phyloP scores from a whole-genome alignment of 495 filamentous ascomycete species.

The Trichoderma asperelloides region DNA sequence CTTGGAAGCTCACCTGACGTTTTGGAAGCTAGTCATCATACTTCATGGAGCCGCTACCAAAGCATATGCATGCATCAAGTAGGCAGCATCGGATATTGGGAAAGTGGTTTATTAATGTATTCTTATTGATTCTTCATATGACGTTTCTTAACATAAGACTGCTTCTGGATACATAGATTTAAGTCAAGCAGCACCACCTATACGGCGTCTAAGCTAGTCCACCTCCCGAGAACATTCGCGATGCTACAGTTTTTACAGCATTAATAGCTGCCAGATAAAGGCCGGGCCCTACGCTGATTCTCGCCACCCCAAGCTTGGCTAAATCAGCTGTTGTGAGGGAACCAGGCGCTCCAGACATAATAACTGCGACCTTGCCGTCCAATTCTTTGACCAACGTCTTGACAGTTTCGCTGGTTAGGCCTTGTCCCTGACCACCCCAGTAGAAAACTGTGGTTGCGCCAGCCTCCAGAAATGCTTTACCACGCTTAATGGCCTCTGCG shows the following conservation, averaged over 20 bases:
- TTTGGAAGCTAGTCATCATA: too few species aligned
- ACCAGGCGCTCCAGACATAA: conserved; percentile 12
- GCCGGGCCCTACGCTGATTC: conserved; percentile 30
- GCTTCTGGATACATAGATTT: too few species aligned
- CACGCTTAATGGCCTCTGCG: conserved; percentile 31
- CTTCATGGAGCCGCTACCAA: too few species aligned
- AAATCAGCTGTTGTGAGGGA: conserved; percentile 26
- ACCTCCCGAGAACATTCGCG: conserved; percentile 8
- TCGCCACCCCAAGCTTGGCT: conserved; percentile 32
- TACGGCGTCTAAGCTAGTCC: neutral
- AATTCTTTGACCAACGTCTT: conserved; percentile 22
- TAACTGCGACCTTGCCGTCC: conserved; percentile 29
- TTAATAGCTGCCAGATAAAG: conserved; percentile 16
- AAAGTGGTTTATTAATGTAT: too few species aligned
- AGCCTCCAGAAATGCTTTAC: conserved; percentile 34
- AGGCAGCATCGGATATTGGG: too few species aligned
- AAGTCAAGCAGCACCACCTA: too few species aligned
- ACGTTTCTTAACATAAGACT: too few species aligned
- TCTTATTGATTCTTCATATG: too few species aligned
- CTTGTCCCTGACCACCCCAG: conserved; percentile 32
- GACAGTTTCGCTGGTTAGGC: conserved; percentile 26
- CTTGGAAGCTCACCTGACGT: too few species aligned
- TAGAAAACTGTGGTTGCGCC: conserved; percentile 39
- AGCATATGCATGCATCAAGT: too few species aligned
- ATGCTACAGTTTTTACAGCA: conserved; percentile 12